Base-by-base conservation (phyloP, 768 basidiomycete species). In the Gymnopilus dilepis region DNA sequence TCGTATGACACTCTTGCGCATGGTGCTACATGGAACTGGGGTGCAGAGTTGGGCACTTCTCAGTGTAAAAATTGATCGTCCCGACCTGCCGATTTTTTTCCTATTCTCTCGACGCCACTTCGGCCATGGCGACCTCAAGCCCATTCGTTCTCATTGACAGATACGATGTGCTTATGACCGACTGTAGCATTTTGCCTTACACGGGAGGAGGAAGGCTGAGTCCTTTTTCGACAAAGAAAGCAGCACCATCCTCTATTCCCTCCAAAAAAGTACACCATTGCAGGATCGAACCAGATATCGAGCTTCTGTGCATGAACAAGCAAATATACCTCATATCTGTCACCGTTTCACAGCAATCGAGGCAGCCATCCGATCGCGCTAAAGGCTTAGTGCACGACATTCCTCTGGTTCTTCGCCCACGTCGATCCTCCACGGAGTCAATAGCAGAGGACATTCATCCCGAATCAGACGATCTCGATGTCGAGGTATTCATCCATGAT, bases 11-110 rank as follows among this genome's bases (percentile, higher is more conserved):
- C 17, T n/a, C 34, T 21, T 33, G n/a, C 38, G 17, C 17, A 24
- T 38, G 42, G 22, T 21, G 31, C 19, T 26, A n/a, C 24, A 40
- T 30, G 47, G 26, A 43, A 24, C 40, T 77, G 76, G 70, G 69
- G 72, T 4, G 12, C 13, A 50, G 43, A 45, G 5, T 12, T 26
- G 11, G 4, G 22, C 7, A 31, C 47, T 50, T 50, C 28, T 50
- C 17, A 50, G 15, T 15, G 19, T n/a, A 19, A 50, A 31, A 47
- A 37, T 37, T 50, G 28, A 17, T 50, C 47, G 30, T 50, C n/a
- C 26, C 47, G 47, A 50, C 47, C 28, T 50, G 17, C 30, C 30
- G 47, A 31, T 50, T 37, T 28, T 26, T 2, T 13, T 47, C 45
- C 13, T 47, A 38, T 45, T 30, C 40, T 19, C 40, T 28, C 38